Percentiles rank a stretch among this genome's conserved stretches.
These are phyloP conservation scores for Phytophthora niederhauseri DNA, from an alignment of 352 stramenopile species.

Conservation along the genomic window DNA sequence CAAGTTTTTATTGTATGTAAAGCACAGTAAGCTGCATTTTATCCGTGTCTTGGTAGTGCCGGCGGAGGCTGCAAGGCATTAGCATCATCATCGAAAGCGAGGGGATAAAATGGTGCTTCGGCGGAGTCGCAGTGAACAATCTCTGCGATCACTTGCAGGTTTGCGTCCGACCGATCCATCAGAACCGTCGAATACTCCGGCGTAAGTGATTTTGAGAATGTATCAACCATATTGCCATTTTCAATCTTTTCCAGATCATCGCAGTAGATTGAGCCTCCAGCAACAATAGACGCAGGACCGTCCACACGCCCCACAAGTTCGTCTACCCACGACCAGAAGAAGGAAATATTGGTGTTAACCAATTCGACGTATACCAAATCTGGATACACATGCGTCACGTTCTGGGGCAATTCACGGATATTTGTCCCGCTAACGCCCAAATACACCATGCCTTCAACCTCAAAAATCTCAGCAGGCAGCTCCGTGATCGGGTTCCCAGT, in stretches of 20 bases:
- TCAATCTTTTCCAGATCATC: not conserved
- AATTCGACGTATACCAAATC: not conserved
- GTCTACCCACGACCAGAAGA: conserved; percentile 7
- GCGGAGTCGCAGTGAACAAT: not conserved
- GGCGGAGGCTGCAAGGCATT: not conserved
- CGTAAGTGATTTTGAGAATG: not conserved
- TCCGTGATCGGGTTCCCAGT: conserved; percentile 28
- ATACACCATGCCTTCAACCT: conserved; percentile 3
- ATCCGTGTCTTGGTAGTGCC: not conserved
- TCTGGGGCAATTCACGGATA: conserved; percentile 12
- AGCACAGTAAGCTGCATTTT: no score
- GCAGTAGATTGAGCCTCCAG: conserved; percentile 3
- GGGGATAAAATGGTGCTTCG: conserved; percentile 3
- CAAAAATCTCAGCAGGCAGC: conserved; percentile 20
- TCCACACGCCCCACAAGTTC: not conserved
- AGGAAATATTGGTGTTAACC: not conserved
- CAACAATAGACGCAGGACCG: not conserved
- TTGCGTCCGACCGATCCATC: conserved; percentile 11
- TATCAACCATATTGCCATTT: not conserved
- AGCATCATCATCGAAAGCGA: conserved; percentile 6
- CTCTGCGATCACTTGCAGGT: not conserved
- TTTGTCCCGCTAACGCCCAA: conserved; percentile 16
- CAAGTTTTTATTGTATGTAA: no score
- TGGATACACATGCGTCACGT: conserved; percentile 8
- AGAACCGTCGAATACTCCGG: conserved; percentile 13